These are phyloP conservation scores for Neofusicoccum sp. DNA, from an alignment of 2,329 filamentous ascomycete genomes.

Conservation along the genomic window DNA sequence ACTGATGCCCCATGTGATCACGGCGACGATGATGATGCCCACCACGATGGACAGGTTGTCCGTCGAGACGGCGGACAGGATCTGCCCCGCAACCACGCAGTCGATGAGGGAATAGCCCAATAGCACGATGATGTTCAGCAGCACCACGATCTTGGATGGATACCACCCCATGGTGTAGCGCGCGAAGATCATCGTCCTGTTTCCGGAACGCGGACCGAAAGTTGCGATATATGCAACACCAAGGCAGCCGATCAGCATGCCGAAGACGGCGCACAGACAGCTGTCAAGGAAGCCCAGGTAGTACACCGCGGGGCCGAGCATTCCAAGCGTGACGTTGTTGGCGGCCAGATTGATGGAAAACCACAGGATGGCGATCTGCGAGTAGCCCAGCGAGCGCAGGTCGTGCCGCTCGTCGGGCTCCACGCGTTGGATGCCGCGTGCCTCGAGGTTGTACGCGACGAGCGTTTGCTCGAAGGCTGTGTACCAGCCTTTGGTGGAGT, in stretches of 20 bases:
- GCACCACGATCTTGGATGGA: constrained; percentile 64
- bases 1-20: constrained; percentile 65
- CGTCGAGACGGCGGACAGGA: constrained; percentile 65
- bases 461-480: constrained; percentile 44
- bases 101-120: constrained; percentile 66
- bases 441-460: constrained; percentile 58
- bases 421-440: constrained; percentile 63
- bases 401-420: constrained; percentile 57
- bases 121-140: constrained; percentile 65
- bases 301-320: constrained; percentile 63
- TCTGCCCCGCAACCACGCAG: constrained; percentile 68
- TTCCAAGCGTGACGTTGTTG: constrained; percentile 66
- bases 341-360: constrained; percentile 64
- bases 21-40: constrained; percentile 66
- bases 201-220: constrained; percentile 63
- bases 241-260: constrained; percentile 57
- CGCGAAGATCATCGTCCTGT: constrained; percentile 64
- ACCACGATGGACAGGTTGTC: constrained; percentile 65
- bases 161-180: constrained; percentile 68
- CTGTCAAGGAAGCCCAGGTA: constrained; percentile 61
- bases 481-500: constrained; percentile 7
- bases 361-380: constrained; percentile 62
- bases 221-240: constrained; percentile 63
- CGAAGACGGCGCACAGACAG: constrained; percentile 60
- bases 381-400: constrained; percentile 54